These are phyloP conservation scores for Blastobotrys persicus DNA, from an alignment of 1,139 yeast genomes.

Conservation along the genomic window DNA sequence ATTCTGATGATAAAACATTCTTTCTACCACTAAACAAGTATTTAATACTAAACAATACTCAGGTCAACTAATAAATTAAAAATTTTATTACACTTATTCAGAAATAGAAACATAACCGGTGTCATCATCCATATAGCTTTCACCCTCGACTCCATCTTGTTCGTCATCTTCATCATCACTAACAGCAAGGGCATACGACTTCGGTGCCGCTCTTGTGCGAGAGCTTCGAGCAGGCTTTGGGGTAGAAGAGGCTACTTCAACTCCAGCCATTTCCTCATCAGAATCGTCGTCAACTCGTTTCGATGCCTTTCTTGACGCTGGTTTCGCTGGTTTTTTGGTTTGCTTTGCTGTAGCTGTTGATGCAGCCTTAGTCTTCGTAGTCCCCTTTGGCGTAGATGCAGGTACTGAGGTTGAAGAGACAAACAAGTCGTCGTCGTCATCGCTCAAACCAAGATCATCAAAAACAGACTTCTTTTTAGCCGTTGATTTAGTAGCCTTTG, in stretches of 20 bases:
- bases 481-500: conserved; percentile 7
- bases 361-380: conserved; percentile 9
- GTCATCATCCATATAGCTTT: conserved; percentile 13
- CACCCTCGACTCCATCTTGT: conserved; percentile 4
- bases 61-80: no score
- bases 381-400: conserved; percentile 9
- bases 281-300: conserved; percentile 16
- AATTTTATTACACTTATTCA: neutral
- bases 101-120: neutral
- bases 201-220: conserved; percentile 10
- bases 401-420: conserved; percentile 8
- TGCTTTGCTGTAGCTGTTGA: conserved; percentile 5
- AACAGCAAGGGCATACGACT: conserved; percentile 14
- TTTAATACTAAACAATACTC: no score
- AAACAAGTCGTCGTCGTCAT: conserved; percentile 4
- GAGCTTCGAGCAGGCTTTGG: conserved; percentile 14
- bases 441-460: conserved; percentile 11
- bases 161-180: conserved; percentile 19
- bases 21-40: no score
- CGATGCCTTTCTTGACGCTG: conserved; percentile 20
- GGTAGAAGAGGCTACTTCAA: conserved; percentile 11
- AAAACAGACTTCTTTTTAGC: conserved; percentile 14
- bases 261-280: conserved; percentile 12
- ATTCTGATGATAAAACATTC: no score
- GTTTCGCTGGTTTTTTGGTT: neutral